Conservation (phyloP, 2,329 filamentous ascomycete species). For the Fusarium sublunatum region DNA sequence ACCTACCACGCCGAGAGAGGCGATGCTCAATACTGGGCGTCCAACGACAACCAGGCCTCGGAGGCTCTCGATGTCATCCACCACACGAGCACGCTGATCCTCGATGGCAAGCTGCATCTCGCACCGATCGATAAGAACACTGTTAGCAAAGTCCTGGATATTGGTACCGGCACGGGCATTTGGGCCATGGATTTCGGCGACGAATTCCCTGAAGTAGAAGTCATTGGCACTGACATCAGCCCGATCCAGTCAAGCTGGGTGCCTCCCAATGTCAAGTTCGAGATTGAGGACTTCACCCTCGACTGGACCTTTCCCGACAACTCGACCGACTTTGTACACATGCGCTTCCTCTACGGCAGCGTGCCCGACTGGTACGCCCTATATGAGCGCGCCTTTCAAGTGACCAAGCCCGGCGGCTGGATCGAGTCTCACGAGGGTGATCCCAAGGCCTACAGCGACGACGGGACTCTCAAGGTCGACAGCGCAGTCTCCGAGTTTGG, state of each 20-base stretch:
- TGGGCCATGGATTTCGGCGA: slow-evolving; percentile 63
- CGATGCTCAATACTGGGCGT: slow-evolving; percentile 37
- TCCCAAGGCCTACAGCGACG: slow-evolving; percentile 45
- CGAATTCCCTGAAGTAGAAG: slow-evolving; percentile 58
- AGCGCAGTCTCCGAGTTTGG: slow-evolving; percentile 46
- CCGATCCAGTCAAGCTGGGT: slow-evolving; percentile 68
- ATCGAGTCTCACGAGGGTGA: slow-evolving; percentile 50
- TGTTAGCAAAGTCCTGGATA: slow-evolving; percentile 23
- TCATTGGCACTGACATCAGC: slow-evolving; percentile 65
- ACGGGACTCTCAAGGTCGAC: slow-evolving; percentile 45
- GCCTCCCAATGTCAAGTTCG: slow-evolving; percentile 57
- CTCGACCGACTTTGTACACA: slow-evolving; percentile 70
- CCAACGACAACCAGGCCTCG: slow-evolving; percentile 34
- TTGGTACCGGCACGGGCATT: slow-evolving; percentile 45
- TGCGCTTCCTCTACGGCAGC: slow-evolving; percentile 66
- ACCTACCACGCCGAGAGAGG: slow-evolving; percentile 38
- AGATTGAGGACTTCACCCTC: slow-evolving; percentile 48
- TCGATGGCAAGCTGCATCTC: slow-evolving; percentile 30
- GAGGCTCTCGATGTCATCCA: slow-evolving; percentile 36
- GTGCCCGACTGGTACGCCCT: slow-evolving; percentile 67
- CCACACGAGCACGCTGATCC: slow-evolving; percentile 25
- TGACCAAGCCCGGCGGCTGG: slow-evolving; percentile 66
- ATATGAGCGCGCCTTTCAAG: slow-evolving; percentile 61
- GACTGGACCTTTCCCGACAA: slow-evolving; percentile 46
- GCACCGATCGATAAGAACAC: slow-evolving; percentile 15